phyloP scores from a whole-genome alignment of 202 grass and related monocot genomes.

The Hordeum pubiflorum region DNA sequence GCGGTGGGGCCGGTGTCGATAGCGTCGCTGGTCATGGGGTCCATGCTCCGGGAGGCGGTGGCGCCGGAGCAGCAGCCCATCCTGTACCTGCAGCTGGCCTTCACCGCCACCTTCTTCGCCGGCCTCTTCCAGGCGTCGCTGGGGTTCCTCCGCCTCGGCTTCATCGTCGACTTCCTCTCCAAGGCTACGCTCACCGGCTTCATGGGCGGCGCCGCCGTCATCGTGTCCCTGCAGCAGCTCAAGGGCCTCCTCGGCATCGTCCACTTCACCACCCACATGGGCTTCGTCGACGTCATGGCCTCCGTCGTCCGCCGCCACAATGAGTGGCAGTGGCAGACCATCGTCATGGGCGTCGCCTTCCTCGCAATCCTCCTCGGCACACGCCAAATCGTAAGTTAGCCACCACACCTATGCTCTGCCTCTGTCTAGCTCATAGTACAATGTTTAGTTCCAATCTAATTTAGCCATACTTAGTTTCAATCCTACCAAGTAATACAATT shows the following conservation, averaged over 20 bases:
- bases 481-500: background rate
- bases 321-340: slow-evolving; percentile 95
- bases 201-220: slow-evolving; percentile 96
- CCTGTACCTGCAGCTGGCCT: slow-evolving; percentile 87
- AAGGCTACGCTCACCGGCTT: slow-evolving; percentile 85
- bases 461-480: no score
- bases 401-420: background rate
- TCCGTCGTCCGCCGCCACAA: slow-evolving; percentile 60
- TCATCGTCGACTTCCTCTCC: slow-evolving; percentile 94
- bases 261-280: slow-evolving; percentile 94
- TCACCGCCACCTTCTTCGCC: slow-evolving; percentile 94
- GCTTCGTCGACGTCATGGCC: slow-evolving; percentile 79
- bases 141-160: slow-evolving; percentile 76
- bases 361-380: slow-evolving; percentile 70
- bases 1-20: slow-evolving; percentile 91
- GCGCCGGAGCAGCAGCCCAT: slow-evolving; percentile 72
- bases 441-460: no score
- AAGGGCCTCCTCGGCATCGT: slow-evolving; percentile 88
- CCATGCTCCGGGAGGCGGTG: slow-evolving; percentile 80
- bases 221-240: slow-evolving; percentile 97
- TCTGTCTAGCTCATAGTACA: background rate
- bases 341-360: slow-evolving; percentile 80
- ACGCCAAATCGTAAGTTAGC: slow-evolving; percentile 75
- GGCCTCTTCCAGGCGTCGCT: slow-evolving; percentile 88
- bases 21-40: slow-evolving; percentile 95